Evolutionary conservation across 2,329 filamentous ascomycete genomes (phyloP).

Genomic region (Xenosphaeropsis pyriputrescens): DNA sequence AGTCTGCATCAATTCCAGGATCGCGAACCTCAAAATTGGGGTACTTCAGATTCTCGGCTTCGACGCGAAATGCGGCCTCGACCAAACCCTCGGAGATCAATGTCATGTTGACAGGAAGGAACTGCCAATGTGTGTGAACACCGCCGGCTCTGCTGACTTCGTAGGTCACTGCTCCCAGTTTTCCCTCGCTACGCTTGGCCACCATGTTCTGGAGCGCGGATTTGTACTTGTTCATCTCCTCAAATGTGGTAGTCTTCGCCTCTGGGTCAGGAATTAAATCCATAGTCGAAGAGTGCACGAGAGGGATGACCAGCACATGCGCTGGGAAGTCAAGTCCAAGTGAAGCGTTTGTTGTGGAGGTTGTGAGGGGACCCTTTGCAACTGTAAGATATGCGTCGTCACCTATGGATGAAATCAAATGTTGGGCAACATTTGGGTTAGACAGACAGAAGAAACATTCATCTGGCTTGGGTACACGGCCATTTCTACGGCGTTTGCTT

Average conservation of each 20-base stretch:
- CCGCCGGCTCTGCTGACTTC: conserved; percentile 74
- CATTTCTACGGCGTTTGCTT: conserved; percentile 29
- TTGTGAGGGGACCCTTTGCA: conserved; percentile 78
- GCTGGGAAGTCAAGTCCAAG: conserved; percentile 60
- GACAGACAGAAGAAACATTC: conserved; percentile 94
- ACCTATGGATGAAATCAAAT: conserved; percentile 83
- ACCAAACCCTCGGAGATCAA: conserved; percentile 60
- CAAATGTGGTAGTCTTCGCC: conserved; percentile 40
- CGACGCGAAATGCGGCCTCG: conserved; percentile 76
- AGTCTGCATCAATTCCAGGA: conserved; percentile 30
- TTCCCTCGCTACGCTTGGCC: conserved; percentile 30
- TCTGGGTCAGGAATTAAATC: conserved; percentile 42
- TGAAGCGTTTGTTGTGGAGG: conserved; percentile 46
- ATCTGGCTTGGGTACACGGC: conserved; percentile 53
- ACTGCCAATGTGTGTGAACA: conserved; percentile 89
- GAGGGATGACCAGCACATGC: conserved; percentile 83
- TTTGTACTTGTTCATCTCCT: conserved; percentile 76
- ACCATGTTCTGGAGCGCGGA: conserved; percentile 70
- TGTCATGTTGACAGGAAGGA: conserved; percentile 59
- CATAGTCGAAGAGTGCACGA: conserved; percentile 68
- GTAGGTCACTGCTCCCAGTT: conserved; percentile 76
- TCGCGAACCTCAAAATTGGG: conserved; percentile 34
- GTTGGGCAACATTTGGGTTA: conserved; percentile 67
- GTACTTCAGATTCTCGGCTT: conserved; percentile 60
- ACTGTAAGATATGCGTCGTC: conserved; percentile 80